These are phyloP conservation scores for Trichophyton schoenleinii DNA, from an alignment of 2,329 filamentous ascomycete species.

Conservation along the genomic window DNA sequence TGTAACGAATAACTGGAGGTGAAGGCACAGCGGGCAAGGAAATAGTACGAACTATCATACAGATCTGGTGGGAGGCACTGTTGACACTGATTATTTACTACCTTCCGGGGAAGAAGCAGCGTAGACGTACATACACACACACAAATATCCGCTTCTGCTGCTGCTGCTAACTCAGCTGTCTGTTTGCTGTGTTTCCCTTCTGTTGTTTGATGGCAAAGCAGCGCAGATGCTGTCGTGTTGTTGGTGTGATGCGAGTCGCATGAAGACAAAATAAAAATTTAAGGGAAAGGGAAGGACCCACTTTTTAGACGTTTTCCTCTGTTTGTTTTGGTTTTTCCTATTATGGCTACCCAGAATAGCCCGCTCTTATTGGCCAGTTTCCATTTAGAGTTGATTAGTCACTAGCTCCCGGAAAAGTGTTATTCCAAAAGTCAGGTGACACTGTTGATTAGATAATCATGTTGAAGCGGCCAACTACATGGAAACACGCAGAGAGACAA, in stretches of 20 bases:
- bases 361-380: background rate
- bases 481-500: no score
- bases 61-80: background rate
- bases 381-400: background rate
- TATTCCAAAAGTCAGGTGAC: background rate
- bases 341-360: background rate
- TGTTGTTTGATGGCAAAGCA: background rate
- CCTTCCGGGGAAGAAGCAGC: background rate
- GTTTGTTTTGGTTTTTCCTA: slow-evolving; percentile 13
- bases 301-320: slow-evolving; percentile 1
- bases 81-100: background rate
- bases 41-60: background rate
- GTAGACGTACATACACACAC: background rate
- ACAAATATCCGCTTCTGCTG: background rate
- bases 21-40: background rate
- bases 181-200: background rate
- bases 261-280: background rate
- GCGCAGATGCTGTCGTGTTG: background rate
- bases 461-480: background rate
- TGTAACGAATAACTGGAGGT: slow-evolving; percentile 1
- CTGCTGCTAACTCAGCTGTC: background rate
- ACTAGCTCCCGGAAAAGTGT: background rate
- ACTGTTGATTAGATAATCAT: background rate
- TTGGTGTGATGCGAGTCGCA: background rate
- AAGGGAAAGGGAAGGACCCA: background rate